These are phyloP conservation scores for Acidiella bohemica DNA, from an alignment of 495 filamentous ascomycete genomes.

Conservation along the genomic window DNA sequence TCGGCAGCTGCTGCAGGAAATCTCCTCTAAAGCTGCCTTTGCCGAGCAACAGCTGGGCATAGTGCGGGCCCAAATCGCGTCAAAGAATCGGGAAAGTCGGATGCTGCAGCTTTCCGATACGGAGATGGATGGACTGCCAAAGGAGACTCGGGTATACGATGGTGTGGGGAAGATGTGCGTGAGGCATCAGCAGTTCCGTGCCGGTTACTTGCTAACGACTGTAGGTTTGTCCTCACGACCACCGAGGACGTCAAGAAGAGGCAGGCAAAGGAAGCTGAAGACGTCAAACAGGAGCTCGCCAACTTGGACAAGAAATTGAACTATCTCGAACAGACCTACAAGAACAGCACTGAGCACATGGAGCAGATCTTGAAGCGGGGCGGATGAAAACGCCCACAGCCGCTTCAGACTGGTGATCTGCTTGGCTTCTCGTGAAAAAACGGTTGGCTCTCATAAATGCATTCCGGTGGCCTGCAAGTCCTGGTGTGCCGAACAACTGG, in stretches of 20 bases:
- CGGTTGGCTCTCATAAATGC: too few species aligned
- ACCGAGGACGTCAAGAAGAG: slow-evolving; percentile 59
- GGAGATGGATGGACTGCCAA: slow-evolving; percentile 66
- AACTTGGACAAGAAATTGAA: slow-evolving; percentile 79
- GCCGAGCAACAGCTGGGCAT: slow-evolving; percentile 87
- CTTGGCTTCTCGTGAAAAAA: too few species aligned
- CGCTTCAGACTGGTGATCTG: too few species aligned
- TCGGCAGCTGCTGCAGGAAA: slow-evolving; percentile 74
- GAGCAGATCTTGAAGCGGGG: slow-evolving; percentile 58
- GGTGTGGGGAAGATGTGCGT: slow-evolving; percentile 92
- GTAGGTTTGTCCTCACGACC: slow-evolving; percentile 78
- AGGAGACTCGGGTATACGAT: slow-evolving; percentile 75
- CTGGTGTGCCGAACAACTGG: too few species aligned
- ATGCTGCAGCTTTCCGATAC: slow-evolving; percentile 76
- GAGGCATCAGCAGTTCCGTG: neutral
- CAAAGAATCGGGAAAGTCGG: slow-evolving; percentile 78
- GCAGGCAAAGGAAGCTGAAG: slow-evolving; percentile 58
- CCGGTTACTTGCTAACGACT: neutral
- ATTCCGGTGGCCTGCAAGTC: too few species aligned
- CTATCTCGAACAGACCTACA: slow-evolving; percentile 86
- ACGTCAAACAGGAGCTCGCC: slow-evolving; percentile 61
- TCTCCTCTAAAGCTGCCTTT: slow-evolving; percentile 72
- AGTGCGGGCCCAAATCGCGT: slow-evolving; percentile 70
- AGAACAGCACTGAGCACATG: slow-evolving; percentile 81
- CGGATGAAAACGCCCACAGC: too few species aligned